phyloP scores from a whole-genome alignment of 495 filamentous ascomycete genomes.

The Platismatia glauca region DNA sequence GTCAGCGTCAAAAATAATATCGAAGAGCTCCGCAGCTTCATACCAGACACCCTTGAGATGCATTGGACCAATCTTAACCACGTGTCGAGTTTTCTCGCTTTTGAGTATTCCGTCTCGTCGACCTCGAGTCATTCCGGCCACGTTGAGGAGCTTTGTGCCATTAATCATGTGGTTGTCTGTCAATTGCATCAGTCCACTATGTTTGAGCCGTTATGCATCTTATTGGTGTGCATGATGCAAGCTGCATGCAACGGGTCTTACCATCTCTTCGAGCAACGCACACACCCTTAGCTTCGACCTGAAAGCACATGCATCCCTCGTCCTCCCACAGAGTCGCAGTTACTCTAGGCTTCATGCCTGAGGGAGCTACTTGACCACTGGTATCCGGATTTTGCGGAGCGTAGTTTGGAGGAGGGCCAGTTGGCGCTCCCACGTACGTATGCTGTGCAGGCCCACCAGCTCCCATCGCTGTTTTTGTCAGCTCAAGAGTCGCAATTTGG shows the following conservation, averaged over 20 bases:
- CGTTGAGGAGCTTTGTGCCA: conserved; percentile 92
- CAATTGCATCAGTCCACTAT: conserved; percentile 8
- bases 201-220: not conserved
- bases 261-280: conserved; percentile 93
- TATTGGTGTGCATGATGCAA: conserved; percentile 12
- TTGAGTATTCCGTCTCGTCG: conserved; percentile 94
- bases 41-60: conserved; percentile 98
- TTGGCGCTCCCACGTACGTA: conserved; percentile 35
- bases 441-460: conserved; percentile 21
- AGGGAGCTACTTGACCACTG: conserved; percentile 85
- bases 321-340: conserved; percentile 98
- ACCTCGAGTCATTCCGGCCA: conserved; percentile 95
- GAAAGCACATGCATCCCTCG: conserved; percentile 94
- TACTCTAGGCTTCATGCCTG: conserved; percentile 97
- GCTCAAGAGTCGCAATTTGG: not conserved
- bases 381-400: conserved; percentile 64
- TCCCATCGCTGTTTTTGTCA: conserved; percentile 30
- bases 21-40: conserved; percentile 27
- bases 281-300: conserved; percentile 92
- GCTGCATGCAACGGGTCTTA: conserved; percentile 33
- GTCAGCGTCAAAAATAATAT: conserved; percentile 6
- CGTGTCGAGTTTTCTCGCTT: conserved; percentile 92
- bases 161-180: conserved; percentile 99
- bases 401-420: conserved; percentile 39
- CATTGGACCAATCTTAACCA: conserved; percentile 99